Base-by-base conservation (phyloP, 495 filamentous ascomycete genomes). In the Chaetomidium leptoderma region DNA sequence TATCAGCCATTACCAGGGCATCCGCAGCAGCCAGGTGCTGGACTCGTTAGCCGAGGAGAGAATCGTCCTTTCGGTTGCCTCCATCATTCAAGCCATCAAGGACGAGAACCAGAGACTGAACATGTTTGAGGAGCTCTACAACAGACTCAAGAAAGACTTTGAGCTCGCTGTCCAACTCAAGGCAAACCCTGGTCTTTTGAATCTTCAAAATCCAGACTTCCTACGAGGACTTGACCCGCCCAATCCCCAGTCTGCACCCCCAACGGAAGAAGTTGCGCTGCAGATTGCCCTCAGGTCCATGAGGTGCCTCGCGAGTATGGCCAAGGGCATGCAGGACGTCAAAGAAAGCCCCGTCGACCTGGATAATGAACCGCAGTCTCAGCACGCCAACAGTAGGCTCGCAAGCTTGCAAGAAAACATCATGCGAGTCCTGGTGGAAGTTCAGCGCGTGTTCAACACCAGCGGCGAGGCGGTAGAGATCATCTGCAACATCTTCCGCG, bases 51-150 rank as follows among this genome's bases (percentile, higher is more conserved):
- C 86, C 0, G 92, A 96, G 74, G 89, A 93, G 61, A 82, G 81
- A 43, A 83, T 97, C 3, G 71, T 96, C 13, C 88, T 89, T 56
- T 90, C 86, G 8, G 92, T 97, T 53, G 83, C 91, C 8, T 83
- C 86, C 14, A 89, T 97, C 53, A 83, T 95, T 35, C 90, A 96
- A 64, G 89, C 87, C 33, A 71, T 93, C 27, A 76, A 80, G 7
- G 73, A 79, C 0, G 85, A 93, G 51, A 72, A 78, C 37, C 71
- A 81, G 37, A 88, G 88, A 66, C 69, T 82, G 3, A 73, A 70
- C 27, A 82, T 82, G 2, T 73, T 95, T 10, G 79, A 82, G 50
- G 73, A 80, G 51, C 78, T 97, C 11, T 72, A 96, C 10, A 66
- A 67, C 11, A 85, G 85, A 57, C 78, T 96, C 46, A 81, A 82